Evolutionary conservation across 1,284 basidiomycete species (phyloP).

Genomic region (Athelia psychrophila): DNA sequence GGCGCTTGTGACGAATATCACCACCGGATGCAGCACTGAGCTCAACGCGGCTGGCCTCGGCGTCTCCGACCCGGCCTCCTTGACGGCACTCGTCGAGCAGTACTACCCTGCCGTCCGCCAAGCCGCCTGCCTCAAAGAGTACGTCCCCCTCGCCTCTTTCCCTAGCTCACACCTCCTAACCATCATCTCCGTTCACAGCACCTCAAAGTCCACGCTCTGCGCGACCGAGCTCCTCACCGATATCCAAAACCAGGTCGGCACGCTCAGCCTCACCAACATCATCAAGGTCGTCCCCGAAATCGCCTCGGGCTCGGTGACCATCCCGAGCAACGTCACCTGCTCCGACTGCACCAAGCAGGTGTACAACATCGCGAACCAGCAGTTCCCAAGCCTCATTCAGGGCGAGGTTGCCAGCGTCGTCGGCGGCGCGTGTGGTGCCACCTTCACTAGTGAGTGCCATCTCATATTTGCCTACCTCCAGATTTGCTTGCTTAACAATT

Average conservation of each 20-base stretch:
- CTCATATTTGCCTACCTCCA: too few species aligned
- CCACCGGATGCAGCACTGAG: conserved; percentile 50
- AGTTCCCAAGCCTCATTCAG: conserved; percentile 30
- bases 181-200: conserved; percentile 22
- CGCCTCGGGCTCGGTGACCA: conserved; percentile 15
- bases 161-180: neutral
- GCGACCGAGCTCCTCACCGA: conserved; percentile 45
- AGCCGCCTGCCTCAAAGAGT: conserved; percentile 56
- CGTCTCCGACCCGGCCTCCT: conserved; percentile 17
- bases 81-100: conserved; percentile 24
- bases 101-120: conserved; percentile 52
- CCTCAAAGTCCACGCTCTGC: conserved; percentile 45
- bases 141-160: conserved; percentile 19
- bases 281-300: conserved; percentile 19
- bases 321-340: conserved; percentile 48
- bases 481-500: neutral
- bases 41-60: conserved; percentile 33
- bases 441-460: neutral
- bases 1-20: conserved; percentile 43
- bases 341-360: conserved; percentile 52
- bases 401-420: neutral
- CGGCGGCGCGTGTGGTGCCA: neutral
- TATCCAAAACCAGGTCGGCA: conserved; percentile 40
- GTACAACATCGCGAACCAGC: conserved; percentile 42
- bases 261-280: conserved; percentile 26